phyloP scores from a whole-genome alignment of 257 asterid genomes.

The Solanum verrucosum region DNA sequence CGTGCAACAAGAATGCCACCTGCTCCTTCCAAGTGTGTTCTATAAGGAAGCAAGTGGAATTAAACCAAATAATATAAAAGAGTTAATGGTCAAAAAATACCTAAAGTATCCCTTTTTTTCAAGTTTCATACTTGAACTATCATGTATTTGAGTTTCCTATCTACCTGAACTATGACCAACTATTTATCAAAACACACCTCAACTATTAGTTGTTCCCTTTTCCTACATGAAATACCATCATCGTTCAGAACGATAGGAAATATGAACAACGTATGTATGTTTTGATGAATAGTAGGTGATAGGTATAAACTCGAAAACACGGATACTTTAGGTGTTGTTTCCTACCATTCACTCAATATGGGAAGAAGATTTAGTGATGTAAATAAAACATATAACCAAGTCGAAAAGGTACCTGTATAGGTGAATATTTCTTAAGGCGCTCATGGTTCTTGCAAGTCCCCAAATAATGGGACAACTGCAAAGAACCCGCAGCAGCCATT shows the following conservation, averaged over 20 bases:
- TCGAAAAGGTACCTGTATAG: not conserved
- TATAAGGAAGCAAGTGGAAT: constrained; percentile 21
- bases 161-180: not conserved
- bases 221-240: not conserved
- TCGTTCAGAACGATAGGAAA: not conserved
- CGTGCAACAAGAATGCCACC: constrained; percentile 19
- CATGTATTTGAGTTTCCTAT: not conserved
- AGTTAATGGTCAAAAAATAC: not conserved
- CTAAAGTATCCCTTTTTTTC: not conserved
- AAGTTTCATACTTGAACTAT: not conserved
- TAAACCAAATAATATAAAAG: not conserved
- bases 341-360: not conserved
- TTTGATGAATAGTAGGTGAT: not conserved
- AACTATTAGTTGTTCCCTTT: not conserved
- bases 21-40: constrained; percentile 29
- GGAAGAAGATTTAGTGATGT: not conserved
- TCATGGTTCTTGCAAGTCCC: constrained; percentile 53
- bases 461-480: constrained; percentile 54
- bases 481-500: constrained; percentile 59
- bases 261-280: not conserved
- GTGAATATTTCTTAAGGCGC: constrained; percentile 17
- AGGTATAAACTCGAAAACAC: not conserved
- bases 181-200: not conserved
- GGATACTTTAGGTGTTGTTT: not conserved
- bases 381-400: constrained; percentile 18